Evolutionary conservation across 2,329 filamentous ascomycete species (phyloP).

Genomic region (Xylaria sp.): DNA sequence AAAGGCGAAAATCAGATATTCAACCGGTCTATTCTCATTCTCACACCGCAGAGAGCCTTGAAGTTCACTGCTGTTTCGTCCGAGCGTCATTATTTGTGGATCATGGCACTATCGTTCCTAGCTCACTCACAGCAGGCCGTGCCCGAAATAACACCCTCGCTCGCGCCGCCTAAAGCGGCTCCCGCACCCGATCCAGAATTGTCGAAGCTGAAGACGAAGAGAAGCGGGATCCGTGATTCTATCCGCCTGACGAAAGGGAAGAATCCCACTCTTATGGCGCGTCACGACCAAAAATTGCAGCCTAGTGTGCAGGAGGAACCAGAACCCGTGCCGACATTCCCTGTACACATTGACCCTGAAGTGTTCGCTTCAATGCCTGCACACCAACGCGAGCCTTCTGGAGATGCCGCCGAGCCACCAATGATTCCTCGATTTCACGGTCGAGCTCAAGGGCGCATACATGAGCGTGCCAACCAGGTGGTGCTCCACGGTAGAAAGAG

Average conservation of each 20-base stretch:
- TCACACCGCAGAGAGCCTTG: slow-evolving; percentile 91
- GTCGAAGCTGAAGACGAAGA: slow-evolving; percentile 61
- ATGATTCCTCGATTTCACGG: slow-evolving; percentile 76
- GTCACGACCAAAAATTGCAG: slow-evolving; percentile 43
- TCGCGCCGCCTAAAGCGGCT: slow-evolving; percentile 60
- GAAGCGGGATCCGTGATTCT: slow-evolving; percentile 80
- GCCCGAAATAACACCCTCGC: slow-evolving; percentile 68
- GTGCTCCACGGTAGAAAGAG: slow-evolving; percentile 80
- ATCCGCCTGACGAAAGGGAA: slow-evolving; percentile 88
- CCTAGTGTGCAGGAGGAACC: slow-evolving; percentile 30
- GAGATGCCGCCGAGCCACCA: slow-evolving; percentile 76
- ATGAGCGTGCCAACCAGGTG: slow-evolving; percentile 58
- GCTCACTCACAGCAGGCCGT: slow-evolving; percentile 87
- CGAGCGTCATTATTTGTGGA: slow-evolving; percentile 93
- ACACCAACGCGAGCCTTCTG: slow-evolving; percentile 62
- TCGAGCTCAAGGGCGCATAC: slow-evolving; percentile 57
- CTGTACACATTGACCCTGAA: slow-evolving; percentile 50
- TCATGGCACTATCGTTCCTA: slow-evolving; percentile 93
- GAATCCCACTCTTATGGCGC: slow-evolving; percentile 54
- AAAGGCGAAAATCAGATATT: slow-evolving; percentile 76
- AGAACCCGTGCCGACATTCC: slow-evolving; percentile 35
- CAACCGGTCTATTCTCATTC: slow-evolving; percentile 92
- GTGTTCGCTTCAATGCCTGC: slow-evolving; percentile 50
- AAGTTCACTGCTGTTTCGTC: slow-evolving; percentile 89
- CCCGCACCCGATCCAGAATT: slow-evolving; percentile 58